Base-by-base conservation (phyloP, 768 basidiomycete species). In the Glaciozyma martinii region DNA sequence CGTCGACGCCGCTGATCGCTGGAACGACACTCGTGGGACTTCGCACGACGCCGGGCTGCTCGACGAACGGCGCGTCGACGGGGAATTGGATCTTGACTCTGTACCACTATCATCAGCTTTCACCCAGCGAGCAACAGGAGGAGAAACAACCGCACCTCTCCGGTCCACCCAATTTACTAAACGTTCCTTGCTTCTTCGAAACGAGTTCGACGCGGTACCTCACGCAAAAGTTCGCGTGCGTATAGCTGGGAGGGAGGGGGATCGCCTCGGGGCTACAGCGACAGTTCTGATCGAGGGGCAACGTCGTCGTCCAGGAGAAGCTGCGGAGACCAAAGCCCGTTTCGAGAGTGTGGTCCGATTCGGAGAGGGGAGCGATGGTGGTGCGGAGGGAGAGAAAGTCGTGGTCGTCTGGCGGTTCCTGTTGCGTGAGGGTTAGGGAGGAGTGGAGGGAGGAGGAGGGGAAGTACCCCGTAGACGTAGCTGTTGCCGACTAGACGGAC, bases 381-480 rank as follows among this genome's bases (percentile, higher is more conserved):
- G n/a, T 27, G 25, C 40, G 42, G 40, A 56, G 23, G 5, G 16
- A 6, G 10, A 56, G 56, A 12, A 56, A 56, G 56, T 56, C 42
- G 56, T 56, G 56, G 15, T 56, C 42, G 37, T 42, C 37, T 1
- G 56, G 42, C n/a, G 56, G 56, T 10, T 55, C 54, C 47, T 49
- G 25, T 19, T 5, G n/a, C 10, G 23, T 49, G 6, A 2, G 5
- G n/a, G n/a, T n/a, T 46, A 33, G 32, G n/a, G 19, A 13, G 21
- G 54, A 1, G 9, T 27, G 9, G 52, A 54, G 13, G 52, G 25
- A 25, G 52, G 13, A 55, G 12, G 21, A 55, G 7, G 32, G 21
- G 13, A 5, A 37, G 15, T 27, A 56, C 56, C 3, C 42, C n/a
- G n/a, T 27, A 25, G 40, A 43, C 33, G 5, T 25, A 29, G 15